These are phyloP conservation scores for Ammopiptanthus mongolicus DNA, from an alignment of 306 rosid genomes.

Conservation along the genomic window DNA sequence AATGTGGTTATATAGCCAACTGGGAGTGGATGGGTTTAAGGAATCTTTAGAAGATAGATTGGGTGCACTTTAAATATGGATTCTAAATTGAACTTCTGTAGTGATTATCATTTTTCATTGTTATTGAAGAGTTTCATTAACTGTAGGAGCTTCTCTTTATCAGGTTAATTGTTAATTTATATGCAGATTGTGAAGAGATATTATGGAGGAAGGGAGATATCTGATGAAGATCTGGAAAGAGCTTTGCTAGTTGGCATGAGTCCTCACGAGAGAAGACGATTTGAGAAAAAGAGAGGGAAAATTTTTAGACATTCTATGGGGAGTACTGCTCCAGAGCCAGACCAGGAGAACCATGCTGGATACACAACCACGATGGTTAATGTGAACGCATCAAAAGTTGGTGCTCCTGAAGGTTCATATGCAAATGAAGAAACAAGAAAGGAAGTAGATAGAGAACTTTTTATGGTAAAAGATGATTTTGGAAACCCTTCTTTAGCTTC, in stretches of 20 bases:
- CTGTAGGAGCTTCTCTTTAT: background rate
- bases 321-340: conserved; percentile 25
- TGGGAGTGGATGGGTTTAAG: background rate
- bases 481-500: conserved; percentile 29
- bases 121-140: conserved; percentile 6
- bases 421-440: conserved; percentile 11
- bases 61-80: background rate
- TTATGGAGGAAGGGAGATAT: conserved; percentile 84
- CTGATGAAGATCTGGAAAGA: conserved; percentile 73
- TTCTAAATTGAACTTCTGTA: background rate
- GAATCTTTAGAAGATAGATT: background rate
- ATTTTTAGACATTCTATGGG: conserved; percentile 40
- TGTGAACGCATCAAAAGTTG: conserved; percentile 23
- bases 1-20: conserved; percentile 1
- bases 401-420: conserved; percentile 24
- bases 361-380: conserved; percentile 15
- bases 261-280: conserved; percentile 77
- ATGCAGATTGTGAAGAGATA: conserved; percentile 71
- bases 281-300: conserved; percentile 62
- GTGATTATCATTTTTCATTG: background rate
- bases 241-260: conserved; percentile 87
- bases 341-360: conserved; percentile 32
- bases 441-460: conserved; percentile 24
- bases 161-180: background rate
- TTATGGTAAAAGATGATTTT: conserved; percentile 19